Base-by-base conservation (phyloP, 352 stramenopile genomes). In the Phytopythium cucurbitacearum region DNA sequence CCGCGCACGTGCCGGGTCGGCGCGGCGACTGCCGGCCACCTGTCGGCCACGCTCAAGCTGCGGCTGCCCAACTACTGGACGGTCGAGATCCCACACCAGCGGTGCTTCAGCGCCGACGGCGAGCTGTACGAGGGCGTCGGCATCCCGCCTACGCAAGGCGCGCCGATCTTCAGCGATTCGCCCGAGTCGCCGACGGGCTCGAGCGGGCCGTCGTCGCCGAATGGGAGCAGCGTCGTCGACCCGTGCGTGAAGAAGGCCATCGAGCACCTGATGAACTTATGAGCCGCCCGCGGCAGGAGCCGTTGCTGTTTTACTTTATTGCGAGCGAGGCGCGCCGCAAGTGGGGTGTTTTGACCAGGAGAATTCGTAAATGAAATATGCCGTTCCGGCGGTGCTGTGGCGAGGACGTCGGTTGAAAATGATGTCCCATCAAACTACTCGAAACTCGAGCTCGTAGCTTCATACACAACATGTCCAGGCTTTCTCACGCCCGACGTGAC, bases 11-110 rank as follows among this genome's bases (percentile, higher is more conserved):
- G 60, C 56, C 72, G 79, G 34, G 67, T 94, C 37, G 84, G 84
- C 33, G 56, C 59, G 32, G 64, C 60, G 9, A 89, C 79, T 0
- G 80, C 80, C 0, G 84, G 84, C 12, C 80, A 69, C 33, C 59
- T 91, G 10, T 88, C 84, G 21, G 59, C 69, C 48, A 88, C 81
- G 16, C 65, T 65, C 5, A 76, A 85, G 48, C 46, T 91, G 11
- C 76, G 76, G n/a, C 70, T 94, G 21, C 84, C 84, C 8, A 94
- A 94, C 57, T 87, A 76, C 55, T 94, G 84, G 84, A 84, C 71
- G 2, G 73, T 94, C 15, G 81, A 94, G 34, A 85, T 94, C 44
- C 84, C 84, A 7, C 67, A 88, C 47, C 63, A 89, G 51, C 76
- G 76, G n/a, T 83, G 77, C 52, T 87, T 86, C 50, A 87, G 79